These are phyloP conservation scores for Colletotrichum falcatum DNA, from an alignment of 2,329 filamentous ascomycete species.

Conservation along the genomic window DNA sequence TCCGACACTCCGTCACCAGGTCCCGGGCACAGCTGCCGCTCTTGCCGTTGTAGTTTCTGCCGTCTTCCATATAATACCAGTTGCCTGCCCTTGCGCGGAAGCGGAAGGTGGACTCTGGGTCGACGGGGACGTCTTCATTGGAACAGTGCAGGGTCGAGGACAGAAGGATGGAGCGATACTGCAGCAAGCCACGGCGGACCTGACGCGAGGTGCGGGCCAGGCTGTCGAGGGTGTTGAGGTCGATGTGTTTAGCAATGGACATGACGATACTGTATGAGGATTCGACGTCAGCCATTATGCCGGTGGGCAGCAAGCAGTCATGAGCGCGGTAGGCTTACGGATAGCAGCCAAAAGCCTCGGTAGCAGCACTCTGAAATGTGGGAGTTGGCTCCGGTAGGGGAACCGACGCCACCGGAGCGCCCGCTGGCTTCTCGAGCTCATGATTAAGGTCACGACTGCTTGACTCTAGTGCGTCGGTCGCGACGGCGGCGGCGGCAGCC, in stretches of 20 bases:
- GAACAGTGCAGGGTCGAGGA: conserved; percentile 82
- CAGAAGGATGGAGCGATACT: conserved; percentile 80
- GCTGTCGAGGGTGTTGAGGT: conserved; percentile 87
- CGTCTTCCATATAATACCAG: conserved; percentile 71
- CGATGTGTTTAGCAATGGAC: conserved; percentile 80
- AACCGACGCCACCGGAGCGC: conserved; percentile 12
- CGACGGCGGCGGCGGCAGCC: conserved; percentile 28
- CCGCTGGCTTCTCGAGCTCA: conserved; percentile 11
- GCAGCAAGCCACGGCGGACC: conserved; percentile 81
- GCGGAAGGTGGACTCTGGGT: conserved; percentile 67
- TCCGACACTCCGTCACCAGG: conserved; percentile 85
- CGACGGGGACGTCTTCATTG: conserved; percentile 72
- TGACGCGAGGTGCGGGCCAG: conserved; percentile 86
- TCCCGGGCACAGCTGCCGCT: conserved; percentile 86
- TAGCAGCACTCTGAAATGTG: conserved; percentile 44
- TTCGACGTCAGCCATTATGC: conserved; percentile 15
- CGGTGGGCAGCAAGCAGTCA: no score
- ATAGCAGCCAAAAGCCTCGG: conserved; percentile 52
- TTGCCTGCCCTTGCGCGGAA: conserved; percentile 69
- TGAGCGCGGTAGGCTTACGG: conserved; percentile 47
- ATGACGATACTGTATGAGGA: conserved; percentile 74
- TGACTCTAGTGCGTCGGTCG: conserved; percentile 31
- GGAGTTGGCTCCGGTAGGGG: conserved; percentile 22
- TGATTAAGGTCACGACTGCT: conserved; percentile 18
- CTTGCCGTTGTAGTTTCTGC: conserved; percentile 71